A percentile compares a stretch with the other conserved stretches of the same genome.
Conservation (phyloP, 2,329 filamentous ascomycete genomes). For the Fusarium sp. region DNA sequence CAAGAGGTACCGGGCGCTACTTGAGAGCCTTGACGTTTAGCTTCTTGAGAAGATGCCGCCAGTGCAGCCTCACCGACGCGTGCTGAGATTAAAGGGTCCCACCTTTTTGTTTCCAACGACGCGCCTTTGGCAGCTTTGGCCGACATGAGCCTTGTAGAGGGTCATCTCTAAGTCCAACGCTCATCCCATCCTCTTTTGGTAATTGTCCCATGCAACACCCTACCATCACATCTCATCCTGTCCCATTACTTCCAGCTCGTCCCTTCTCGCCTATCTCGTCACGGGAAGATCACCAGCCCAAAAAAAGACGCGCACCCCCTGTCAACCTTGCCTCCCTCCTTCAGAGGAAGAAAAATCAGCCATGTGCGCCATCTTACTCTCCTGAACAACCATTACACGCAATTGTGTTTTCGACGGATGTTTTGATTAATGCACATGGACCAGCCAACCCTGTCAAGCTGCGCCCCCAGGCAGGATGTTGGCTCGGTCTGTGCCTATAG, state of each 20-base stretch:
- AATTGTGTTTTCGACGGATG: background rate
- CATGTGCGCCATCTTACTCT: conserved; percentile 7
- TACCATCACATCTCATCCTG: conserved; percentile 11
- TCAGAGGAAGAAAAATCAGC: conserved; percentile 11
- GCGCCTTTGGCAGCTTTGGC: conserved; percentile 18
- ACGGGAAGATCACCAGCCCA: conserved; percentile 43
- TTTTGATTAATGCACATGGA: conserved; percentile 11
- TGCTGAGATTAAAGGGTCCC: conserved; percentile 40
- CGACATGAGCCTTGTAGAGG: conserved; percentile 8
- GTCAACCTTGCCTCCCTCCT: conserved; percentile 22
- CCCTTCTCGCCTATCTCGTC: conserved; percentile 43
- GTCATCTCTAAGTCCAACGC: background rate
- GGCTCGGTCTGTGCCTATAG: background rate
- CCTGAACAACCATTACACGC: background rate
- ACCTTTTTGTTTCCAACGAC: conserved; percentile 31
- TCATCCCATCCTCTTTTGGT: conserved; percentile 6
- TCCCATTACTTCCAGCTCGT: conserved; percentile 21
- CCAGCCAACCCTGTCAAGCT: conserved; percentile 28
- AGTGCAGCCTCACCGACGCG: conserved; percentile 40
- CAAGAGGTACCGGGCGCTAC: conserved; percentile 29
- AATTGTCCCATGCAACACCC: conserved; percentile 4
- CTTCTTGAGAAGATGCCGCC: conserved; percentile 25
- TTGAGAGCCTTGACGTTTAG: conserved; percentile 17
- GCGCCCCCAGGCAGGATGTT: conserved; percentile 24
- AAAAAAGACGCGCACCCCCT: conserved; percentile 35